These are phyloP conservation scores for Hypoxylon crocopeplum DNA, from an alignment of 495 filamentous ascomycete genomes.

Conservation along the genomic window DNA sequence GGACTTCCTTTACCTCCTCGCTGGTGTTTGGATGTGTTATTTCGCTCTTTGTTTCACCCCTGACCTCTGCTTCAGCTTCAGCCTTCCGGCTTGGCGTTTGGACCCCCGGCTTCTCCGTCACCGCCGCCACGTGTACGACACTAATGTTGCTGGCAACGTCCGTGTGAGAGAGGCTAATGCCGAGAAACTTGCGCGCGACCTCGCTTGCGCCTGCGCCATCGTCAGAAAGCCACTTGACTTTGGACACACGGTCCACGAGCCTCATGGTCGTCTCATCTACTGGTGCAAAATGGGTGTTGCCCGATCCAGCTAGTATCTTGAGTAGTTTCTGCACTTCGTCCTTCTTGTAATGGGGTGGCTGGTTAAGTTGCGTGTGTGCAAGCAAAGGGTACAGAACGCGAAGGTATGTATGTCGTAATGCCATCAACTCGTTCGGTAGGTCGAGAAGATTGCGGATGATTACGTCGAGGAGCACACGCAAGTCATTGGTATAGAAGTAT, in stretches of 20 bases:
- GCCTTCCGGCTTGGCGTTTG: slow-evolving; percentile 76
- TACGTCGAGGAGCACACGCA: slow-evolving; percentile 93
- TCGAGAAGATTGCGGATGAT: slow-evolving; percentile 95
- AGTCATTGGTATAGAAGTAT: slow-evolving; percentile 98
- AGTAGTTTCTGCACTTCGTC: slow-evolving; percentile 82
- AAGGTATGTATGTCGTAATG: slow-evolving; percentile 95
- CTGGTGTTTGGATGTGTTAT: slow-evolving; percentile 1
- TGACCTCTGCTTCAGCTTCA: slow-evolving; percentile 37
- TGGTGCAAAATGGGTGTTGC: slow-evolving; percentile 84
- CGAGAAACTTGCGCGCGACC: slow-evolving; percentile 53
- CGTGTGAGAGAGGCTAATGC: slow-evolving; percentile 56
- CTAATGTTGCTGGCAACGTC: slow-evolving; percentile 65
- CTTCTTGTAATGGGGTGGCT: slow-evolving; percentile 88
- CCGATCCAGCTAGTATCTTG: slow-evolving; percentile 64
- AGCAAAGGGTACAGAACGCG: slow-evolving; percentile 91
- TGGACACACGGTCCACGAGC: slow-evolving; percentile 79
- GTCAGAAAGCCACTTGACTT: slow-evolving; percentile 79
- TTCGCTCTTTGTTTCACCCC: slow-evolving; percentile 13
- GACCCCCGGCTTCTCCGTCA: slow-evolving; percentile 84
- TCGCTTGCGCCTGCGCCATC: slow-evolving; percentile 51
- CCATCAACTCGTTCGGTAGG: slow-evolving; percentile 78
- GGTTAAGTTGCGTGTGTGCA: slow-evolving; percentile 85
- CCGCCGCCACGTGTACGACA: slow-evolving; percentile 77
- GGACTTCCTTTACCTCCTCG: slow-evolving; percentile 15
- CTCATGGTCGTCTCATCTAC: slow-evolving; percentile 88